A percentile compares a stretch with the other conserved stretches of the same genome.
phyloP scores from a whole-genome alignment of 495 filamentous ascomycete species.

The Aspergillus campestris region DNA sequence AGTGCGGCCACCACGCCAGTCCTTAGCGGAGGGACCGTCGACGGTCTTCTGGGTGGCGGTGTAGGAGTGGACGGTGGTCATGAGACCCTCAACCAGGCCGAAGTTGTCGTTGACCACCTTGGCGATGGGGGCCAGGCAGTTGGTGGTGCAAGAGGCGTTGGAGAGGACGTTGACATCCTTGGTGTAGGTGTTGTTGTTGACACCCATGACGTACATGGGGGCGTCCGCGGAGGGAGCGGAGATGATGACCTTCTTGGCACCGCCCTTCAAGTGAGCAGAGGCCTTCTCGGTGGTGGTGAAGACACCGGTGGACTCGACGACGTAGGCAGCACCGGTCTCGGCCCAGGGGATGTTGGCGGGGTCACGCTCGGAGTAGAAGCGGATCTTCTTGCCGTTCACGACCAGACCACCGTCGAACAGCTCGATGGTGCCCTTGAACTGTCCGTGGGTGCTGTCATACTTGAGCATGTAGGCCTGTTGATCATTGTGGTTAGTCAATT shows the following conservation, averaged over 20 bases:
- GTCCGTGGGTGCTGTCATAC: slow-evolving; percentile 94
- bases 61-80: slow-evolving; percentile 99
- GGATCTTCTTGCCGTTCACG: slow-evolving; percentile 92
- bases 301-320: slow-evolving; percentile 98
- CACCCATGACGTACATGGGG: slow-evolving; percentile 99
- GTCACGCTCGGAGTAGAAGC: slow-evolving; percentile 92
- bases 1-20: slow-evolving; percentile 98
- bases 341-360: slow-evolving; percentile 87
- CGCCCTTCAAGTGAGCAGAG: slow-evolving; percentile 90
- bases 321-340: slow-evolving; percentile 82
- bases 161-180: slow-evolving; percentile 85
- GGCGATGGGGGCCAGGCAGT: slow-evolving; percentile 97
- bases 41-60: slow-evolving; percentile 99
- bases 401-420: slow-evolving; percentile 65
- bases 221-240: slow-evolving; percentile 97
- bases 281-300: slow-evolving; percentile 99
- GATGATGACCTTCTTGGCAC: slow-evolving; percentile 99
- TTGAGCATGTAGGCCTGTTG: slow-evolving; percentile 95
- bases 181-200: slow-evolving; percentile 92
- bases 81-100: slow-evolving; percentile 95
- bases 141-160: slow-evolving; percentile 99
- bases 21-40: slow-evolving; percentile 94
- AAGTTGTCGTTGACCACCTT: slow-evolving; percentile 99
- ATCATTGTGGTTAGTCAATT: slow-evolving; percentile 8
- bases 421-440: slow-evolving; percentile 87